Percentiles rank a stretch among this genome's conserved stretches.
phyloP scores from a whole-genome alignment of 2,329 filamentous ascomycete species.

The Arthrobotrys megalospora region DNA sequence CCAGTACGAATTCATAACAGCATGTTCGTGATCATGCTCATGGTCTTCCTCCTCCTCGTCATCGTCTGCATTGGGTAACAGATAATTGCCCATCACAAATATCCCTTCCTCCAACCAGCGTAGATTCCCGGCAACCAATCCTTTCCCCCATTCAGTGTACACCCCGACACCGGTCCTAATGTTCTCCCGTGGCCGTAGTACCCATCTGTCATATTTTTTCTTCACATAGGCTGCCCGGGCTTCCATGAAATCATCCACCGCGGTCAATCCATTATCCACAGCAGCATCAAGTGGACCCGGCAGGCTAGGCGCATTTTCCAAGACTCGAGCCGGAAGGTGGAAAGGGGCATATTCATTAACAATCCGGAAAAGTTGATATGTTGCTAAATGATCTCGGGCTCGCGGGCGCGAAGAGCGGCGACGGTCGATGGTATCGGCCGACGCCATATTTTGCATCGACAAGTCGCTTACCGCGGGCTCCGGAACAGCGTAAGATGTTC shows the following conservation, averaged over 20 bases:
- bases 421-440: constrained; percentile 37
- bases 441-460: constrained; percentile 29
- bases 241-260: constrained; percentile 46
- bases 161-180: constrained; percentile 52
- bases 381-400: constrained; percentile 40
- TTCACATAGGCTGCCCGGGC: constrained; percentile 39
- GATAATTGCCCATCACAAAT: constrained; percentile 48
- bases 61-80: constrained; percentile 47
- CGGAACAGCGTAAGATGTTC: neutral
- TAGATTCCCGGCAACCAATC: constrained; percentile 39
- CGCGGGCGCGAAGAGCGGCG: constrained; percentile 50
- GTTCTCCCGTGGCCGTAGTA: constrained; percentile 46
- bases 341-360: constrained; percentile 56
- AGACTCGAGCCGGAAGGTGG: constrained; percentile 39
- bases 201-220: constrained; percentile 51
- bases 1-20: constrained; percentile 54
- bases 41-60: constrained; percentile 45
- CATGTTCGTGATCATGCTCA: constrained; percentile 44
- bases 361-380: constrained; percentile 47
- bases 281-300: constrained; percentile 52
- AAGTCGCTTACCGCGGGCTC: constrained; percentile 28
- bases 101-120: constrained; percentile 53
- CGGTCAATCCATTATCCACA: constrained; percentile 45
- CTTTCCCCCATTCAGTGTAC: constrained; percentile 56
- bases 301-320: constrained; percentile 42